These are phyloP conservation scores for Cystobasidiopsis lactophilus DNA, from an alignment of 768 basidiomycete species.

Conservation along the genomic window DNA sequence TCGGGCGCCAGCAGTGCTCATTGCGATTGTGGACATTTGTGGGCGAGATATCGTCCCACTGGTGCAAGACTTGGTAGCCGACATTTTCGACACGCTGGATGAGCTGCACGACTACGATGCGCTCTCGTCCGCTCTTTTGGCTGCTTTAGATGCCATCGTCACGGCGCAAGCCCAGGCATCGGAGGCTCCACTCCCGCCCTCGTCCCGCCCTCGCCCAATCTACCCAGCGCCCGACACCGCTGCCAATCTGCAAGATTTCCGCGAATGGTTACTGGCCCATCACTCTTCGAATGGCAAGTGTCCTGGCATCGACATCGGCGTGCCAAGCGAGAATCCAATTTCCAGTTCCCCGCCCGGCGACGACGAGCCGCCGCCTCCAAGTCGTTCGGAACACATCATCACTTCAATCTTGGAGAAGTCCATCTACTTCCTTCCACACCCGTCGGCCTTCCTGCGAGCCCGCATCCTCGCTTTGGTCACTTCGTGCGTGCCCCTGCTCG, in stretches of 20 bases:
- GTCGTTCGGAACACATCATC: slow-evolving; percentile 50
- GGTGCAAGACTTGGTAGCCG: slow-evolving; percentile 85
- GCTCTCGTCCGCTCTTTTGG: slow-evolving; percentile 65
- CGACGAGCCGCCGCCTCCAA: slow-evolving; percentile 27
- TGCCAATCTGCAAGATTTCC: not conserved
- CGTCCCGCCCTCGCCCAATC: too few relatives aligned
- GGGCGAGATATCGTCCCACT: slow-evolving; percentile 67
- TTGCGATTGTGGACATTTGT: slow-evolving; percentile 62
- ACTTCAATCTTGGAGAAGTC: slow-evolving; percentile 71
- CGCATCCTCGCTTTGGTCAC: slow-evolving; percentile 55
- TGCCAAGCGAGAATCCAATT: too few relatives aligned
- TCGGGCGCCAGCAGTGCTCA: slow-evolving; percentile 69
- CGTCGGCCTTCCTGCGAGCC: slow-evolving; percentile 62
- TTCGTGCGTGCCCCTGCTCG: slow-evolving; percentile 44
- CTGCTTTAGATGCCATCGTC: slow-evolving; percentile 66
- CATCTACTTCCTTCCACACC: slow-evolving; percentile 72
- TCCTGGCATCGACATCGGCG: too few relatives aligned
- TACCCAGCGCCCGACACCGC: slow-evolving; percentile 30
- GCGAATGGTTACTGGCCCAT: not conserved
- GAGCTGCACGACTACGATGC: slow-evolving; percentile 82
- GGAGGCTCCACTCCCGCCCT: slow-evolving; percentile 9
- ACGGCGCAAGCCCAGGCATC: slow-evolving; percentile 38
- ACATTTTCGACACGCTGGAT: slow-evolving; percentile 88
- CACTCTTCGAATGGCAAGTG: too few relatives aligned
- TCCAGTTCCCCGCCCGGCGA: slow-evolving; percentile 4